phyloP scores from a whole-genome alignment of 1,284 basidiomycete species.

The Pseudozyma tsukubaensis region DNA sequence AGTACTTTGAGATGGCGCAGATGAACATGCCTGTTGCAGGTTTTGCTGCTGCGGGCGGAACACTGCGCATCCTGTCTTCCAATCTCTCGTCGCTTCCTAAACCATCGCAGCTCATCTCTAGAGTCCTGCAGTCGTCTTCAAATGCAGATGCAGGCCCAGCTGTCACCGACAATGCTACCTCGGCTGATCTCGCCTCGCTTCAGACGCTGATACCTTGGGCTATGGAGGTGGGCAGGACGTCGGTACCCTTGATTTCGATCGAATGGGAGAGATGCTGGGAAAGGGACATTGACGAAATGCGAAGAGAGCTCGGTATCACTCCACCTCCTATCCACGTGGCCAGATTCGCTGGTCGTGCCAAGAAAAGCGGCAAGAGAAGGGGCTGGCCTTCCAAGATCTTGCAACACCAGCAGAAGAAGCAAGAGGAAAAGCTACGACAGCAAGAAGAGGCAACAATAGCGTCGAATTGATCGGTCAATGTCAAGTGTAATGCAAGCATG shows the following conservation, averaged over 20 bases:
- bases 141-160: constrained; percentile 1
- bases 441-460: constrained; percentile 14
- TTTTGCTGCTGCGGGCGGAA: constrained; percentile 81
- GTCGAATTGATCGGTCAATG: neutral
- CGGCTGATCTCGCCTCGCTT: constrained; percentile 31
- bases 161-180: neutral
- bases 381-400: constrained; percentile 64
- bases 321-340: constrained; percentile 55
- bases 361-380: constrained; percentile 33
- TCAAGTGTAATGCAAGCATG: neutral
- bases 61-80: constrained; percentile 62
- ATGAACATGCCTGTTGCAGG: constrained; percentile 89
- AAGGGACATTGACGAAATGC: constrained; percentile 81
- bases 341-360: constrained; percentile 46
- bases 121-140: constrained; percentile 13
- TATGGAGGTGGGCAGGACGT: constrained; percentile 79
- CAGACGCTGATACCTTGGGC: constrained; percentile 74
- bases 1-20: constrained; percentile 94
- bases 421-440: constrained; percentile 12
- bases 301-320: constrained; percentile 80
- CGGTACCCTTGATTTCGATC: constrained; percentile 83
- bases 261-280: constrained; percentile 97
- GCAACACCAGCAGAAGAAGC: constrained; percentile 42
- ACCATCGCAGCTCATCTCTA: constrained; percentile 31
- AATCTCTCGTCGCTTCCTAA: constrained; percentile 33